These are phyloP conservation scores for Apiotrichum akiyoshidainum DNA, from an alignment of 1,284 basidiomycete species.

Conservation along the genomic window DNA sequence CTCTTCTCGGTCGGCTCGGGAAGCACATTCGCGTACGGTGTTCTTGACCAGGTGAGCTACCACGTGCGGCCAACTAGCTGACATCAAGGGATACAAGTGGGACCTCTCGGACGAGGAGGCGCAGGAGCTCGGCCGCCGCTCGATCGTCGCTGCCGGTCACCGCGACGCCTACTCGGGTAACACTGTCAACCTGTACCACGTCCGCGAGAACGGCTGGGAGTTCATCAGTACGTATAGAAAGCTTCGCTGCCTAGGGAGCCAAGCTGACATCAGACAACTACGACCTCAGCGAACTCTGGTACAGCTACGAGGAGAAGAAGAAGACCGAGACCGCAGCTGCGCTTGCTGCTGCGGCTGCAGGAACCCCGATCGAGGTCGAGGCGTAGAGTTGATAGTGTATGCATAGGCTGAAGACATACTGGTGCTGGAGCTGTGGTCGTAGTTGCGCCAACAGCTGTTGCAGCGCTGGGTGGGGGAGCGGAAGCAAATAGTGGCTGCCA, in stretches of 20 bases:
- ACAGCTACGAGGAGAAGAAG: constrained; percentile 51
- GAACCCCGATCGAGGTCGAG: constrained; percentile 30
- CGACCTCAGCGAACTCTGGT: constrained; percentile 52
- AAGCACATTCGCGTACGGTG: constrained; percentile 97
- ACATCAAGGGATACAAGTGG: constrained; percentile 72
- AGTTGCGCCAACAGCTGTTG: not conserved
- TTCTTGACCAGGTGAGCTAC: constrained; percentile 75
- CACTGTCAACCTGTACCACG: constrained; percentile 92
- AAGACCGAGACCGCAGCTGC: constrained; percentile 28
- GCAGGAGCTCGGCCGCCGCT: constrained; percentile 86
- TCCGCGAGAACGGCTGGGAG: constrained; percentile 89
- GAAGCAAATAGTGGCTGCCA: constrained; percentile 5
- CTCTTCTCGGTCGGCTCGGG: constrained; percentile 98
- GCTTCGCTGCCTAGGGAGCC: not conserved
- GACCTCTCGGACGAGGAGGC: constrained; percentile 92
- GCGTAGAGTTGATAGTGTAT: constrained; percentile 36
- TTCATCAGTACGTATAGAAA: constrained; percentile 68
- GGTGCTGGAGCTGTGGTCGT: not conserved
- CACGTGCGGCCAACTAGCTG: too few relatives aligned
- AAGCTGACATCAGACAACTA: constrained; percentile 43
- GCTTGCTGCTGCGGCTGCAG: constrained; percentile 20
- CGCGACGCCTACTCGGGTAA: constrained; percentile 98
- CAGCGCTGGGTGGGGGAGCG: not conserved
- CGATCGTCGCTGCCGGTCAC: constrained; percentile 96
- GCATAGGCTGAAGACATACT: constrained; percentile 14